Conservation (phyloP, 208 protist genomes). For the Trypanosoma theileri region DNA sequence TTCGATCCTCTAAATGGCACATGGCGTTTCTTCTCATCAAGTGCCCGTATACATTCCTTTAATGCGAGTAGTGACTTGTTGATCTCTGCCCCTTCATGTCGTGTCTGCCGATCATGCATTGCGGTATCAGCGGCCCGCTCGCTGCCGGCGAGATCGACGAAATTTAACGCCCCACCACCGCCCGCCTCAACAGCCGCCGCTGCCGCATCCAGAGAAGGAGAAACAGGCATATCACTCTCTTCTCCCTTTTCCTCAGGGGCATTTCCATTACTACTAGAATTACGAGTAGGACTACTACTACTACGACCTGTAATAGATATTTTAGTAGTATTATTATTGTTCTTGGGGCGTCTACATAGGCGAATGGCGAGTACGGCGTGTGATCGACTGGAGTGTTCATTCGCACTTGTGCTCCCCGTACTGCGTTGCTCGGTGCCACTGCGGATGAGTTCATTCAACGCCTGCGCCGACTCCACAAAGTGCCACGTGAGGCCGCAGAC, state of each 20-base stretch:
- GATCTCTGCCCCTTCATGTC: conserved; percentile 92
- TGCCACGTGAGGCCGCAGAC: conserved; percentile 91
- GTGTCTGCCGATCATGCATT: conserved; percentile 86
- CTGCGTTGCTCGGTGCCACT: conserved; percentile 79
- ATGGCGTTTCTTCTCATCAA: conserved; percentile 92
- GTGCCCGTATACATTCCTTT: conserved; percentile 94
- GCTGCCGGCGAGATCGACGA: conserved; percentile 98
- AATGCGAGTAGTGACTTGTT: conserved; percentile 95
- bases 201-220: too few species aligned
- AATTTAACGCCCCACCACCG: conserved; percentile 75
- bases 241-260: too few species aligned
- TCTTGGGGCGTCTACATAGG: too few species aligned
- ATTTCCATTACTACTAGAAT: too few species aligned
- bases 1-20: conserved; percentile 96
- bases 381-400: conserved; percentile 86
- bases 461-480: conserved; percentile 38
- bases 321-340: too few species aligned
- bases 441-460: conserved; percentile 75
- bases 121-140: conserved; percentile 95
- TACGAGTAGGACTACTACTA: too few species aligned
- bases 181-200: too few species aligned
- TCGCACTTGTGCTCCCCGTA: conserved; percentile 88
- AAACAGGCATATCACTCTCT: too few species aligned
- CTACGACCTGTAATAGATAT: too few species aligned
- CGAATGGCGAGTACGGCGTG: conserved; percentile 85